Base-by-base conservation (phyloP, 139 green algal species). In the Parachlorella kessleri region DNA sequence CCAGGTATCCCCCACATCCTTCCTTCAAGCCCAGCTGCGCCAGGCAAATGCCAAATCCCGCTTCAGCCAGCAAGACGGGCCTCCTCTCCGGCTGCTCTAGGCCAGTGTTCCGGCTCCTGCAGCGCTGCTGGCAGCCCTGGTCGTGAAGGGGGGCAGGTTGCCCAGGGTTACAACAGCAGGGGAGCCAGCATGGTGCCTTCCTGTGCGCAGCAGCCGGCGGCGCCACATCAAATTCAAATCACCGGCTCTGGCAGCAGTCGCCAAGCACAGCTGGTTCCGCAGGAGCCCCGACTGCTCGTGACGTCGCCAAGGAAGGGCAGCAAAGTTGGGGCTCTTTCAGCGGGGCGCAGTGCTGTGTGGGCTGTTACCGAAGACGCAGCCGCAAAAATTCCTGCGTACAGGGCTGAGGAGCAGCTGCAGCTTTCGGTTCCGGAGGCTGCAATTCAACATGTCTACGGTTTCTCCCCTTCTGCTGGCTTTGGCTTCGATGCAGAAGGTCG, bases 281-380 rank as follows among this genome's bases (percentile, higher is more conserved):
- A 48, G 40, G 24, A 79, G 40, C n/a, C 9, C 32, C 74, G n/a
- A 32, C 74, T 79, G 63, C 39, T n/a, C 23, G 7, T 79, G 40
- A 79, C 30, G 40, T 73, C 74, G 1, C 40, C 74, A 0, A 1
- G 38, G 10, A 18, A 72, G 66, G 63, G 4, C 37, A 7, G 33
- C 59, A 35, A n/a, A 33, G n/a, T 14, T 70, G 9, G 33, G 40
- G 6, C 32, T 24, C 3, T 14, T 1, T 21, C 42, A 35, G 33
- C 5, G 24, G 55, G 42, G 39, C 73, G 73, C 63, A 66, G n/a
- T 4, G 73, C 63, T 42, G 39, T 28, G 14, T 72, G 73, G 73
- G 73, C 72, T 38, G 59, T 48, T 66, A 63, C 21, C 8, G 73
- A 79, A 24, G 39, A 37, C 32, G 59, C 66, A 7, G 30, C 18